These are phyloP conservation scores for Trypanosoma cruzi DNA, from an alignment of 208 protist species.

Conservation along the genomic window DNA sequence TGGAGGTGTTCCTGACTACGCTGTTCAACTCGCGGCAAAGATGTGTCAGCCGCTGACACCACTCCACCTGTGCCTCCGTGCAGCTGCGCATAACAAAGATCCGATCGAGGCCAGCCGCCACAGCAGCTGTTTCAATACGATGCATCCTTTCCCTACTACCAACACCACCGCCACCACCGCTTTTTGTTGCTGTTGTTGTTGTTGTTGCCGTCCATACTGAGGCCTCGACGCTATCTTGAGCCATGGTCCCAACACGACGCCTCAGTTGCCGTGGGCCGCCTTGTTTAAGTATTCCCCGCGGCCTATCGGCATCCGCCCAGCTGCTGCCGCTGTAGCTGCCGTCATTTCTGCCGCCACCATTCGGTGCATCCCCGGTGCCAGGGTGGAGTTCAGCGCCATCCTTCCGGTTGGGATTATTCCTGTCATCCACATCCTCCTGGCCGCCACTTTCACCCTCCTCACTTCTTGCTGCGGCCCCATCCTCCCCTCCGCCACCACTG, in stretches of 20 bases:
- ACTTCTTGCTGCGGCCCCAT: not conserved
- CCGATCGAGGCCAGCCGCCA: slow-evolving; percentile 70
- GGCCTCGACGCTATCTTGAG: not conserved
- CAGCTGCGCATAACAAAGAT: slow-evolving; percentile 62
- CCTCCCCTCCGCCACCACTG: slow-evolving; percentile 9
- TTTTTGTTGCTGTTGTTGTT: not conserved
- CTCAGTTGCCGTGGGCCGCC: slow-evolving; percentile 13
- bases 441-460: not conserved
- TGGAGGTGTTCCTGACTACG: slow-evolving; percentile 45
- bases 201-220: not conserved
- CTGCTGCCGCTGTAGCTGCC: not conserved
- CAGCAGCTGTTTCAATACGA: slow-evolving; percentile 59
- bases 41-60: slow-evolving; percentile 68
- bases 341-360: not conserved
- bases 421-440: not conserved
- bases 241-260: not conserved
- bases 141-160: slow-evolving; percentile 34
- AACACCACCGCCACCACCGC: not conserved
- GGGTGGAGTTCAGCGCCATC: not conserved
- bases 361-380: not conserved
- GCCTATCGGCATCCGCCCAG: not conserved
- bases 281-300: not conserved
- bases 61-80: slow-evolving; percentile 86
- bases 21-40: slow-evolving; percentile 65
- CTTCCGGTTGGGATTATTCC: not conserved